phyloP scores from a whole-genome alignment of 164 flowering plant species.

The Tetracentron sinense region DNA sequence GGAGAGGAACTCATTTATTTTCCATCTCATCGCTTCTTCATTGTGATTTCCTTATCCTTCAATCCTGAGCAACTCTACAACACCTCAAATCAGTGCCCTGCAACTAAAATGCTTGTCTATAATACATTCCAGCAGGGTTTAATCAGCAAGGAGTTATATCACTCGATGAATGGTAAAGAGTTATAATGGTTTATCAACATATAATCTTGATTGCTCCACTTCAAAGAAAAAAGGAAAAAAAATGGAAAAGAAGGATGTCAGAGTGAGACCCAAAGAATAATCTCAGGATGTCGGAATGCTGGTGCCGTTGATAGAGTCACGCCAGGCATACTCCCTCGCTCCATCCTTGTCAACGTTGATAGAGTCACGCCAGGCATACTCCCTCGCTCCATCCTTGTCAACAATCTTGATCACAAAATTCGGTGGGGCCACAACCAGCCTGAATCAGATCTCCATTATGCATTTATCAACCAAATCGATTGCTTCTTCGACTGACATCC shows the following conservation, averaged over 20 bases:
- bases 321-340: slow-evolving; percentile 89
- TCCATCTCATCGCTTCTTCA: no score
- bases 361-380: slow-evolving; percentile 83
- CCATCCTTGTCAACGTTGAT: slow-evolving; percentile 87
- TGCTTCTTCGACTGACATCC: slow-evolving; percentile 90
- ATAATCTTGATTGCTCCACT: no score
- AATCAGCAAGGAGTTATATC: no score
- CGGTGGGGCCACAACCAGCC: slow-evolving; percentile 94
- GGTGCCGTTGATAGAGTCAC: slow-evolving; percentile 59
- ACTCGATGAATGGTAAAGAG: no score
- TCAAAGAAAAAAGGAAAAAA: no score
- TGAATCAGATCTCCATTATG: slow-evolving; percentile 77
- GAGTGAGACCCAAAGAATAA: background rate
- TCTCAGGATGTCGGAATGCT: slow-evolving; percentile 30
- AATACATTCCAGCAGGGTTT: no score
- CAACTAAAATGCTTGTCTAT: no score
- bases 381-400: slow-evolving; percentile 92
- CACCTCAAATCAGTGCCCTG: no score
- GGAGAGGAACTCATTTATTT: no score
- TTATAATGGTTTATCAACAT: no score
- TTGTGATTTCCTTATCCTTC: no score
- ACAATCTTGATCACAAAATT: slow-evolving; percentile 95
- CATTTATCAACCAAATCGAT: slow-evolving; percentile 81
- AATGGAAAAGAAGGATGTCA: background rate
- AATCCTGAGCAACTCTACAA: no score